These are phyloP conservation scores for Macaranga tanarius DNA, from an alignment of 441 rosid species.

Conservation along the genomic window DNA sequence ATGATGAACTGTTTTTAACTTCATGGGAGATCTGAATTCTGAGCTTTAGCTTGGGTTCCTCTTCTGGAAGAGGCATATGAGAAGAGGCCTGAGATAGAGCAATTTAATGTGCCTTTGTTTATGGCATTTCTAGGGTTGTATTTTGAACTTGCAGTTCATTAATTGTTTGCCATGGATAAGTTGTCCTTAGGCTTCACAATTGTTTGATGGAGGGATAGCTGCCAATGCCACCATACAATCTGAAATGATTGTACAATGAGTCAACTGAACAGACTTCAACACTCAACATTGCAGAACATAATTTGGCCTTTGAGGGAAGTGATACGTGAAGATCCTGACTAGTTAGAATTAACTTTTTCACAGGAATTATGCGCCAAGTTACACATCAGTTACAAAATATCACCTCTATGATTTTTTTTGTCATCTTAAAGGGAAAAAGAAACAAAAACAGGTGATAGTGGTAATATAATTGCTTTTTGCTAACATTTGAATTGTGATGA, in stretches of 20 bases:
- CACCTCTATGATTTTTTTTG: background rate
- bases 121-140: background rate
- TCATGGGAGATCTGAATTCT: background rate
- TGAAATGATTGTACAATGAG: background rate
- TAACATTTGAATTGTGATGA: background rate
- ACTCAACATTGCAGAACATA: background rate
- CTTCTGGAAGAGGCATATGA: too few species aligned
- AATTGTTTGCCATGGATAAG: slow-evolving; percentile 4
- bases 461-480: background rate
- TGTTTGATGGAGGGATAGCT: background rate
- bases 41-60: background rate
- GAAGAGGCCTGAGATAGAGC: background rate
- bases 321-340: background rate
- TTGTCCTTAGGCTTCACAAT: background rate
- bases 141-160: background rate
- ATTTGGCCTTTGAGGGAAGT: background rate
- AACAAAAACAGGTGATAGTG: background rate
- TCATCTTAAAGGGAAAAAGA: background rate
- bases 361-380: background rate
- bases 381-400: background rate
- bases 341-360: background rate
- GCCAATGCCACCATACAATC: background rate
- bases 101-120: background rate
- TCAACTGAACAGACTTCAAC: background rate
- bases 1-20: background rate